Base-by-base conservation (phyloP, 192 early-diverging fungal genomes). In the Coemansia sp. region DNA sequence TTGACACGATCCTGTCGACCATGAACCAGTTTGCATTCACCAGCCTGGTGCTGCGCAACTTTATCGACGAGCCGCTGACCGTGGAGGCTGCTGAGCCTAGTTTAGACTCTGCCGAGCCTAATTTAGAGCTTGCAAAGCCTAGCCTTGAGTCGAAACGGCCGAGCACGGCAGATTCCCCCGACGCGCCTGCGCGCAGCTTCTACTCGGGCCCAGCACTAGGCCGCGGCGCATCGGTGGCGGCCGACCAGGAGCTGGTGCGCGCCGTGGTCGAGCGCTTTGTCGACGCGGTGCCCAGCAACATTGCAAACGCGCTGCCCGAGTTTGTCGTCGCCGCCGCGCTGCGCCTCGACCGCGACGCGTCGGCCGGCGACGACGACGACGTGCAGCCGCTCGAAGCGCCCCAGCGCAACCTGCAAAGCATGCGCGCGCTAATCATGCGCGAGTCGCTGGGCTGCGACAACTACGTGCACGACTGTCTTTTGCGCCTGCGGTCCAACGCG, bases 1-100 rank as follows among this genome's bases (percentile, higher is more conserved):
- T 86, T 56, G 85, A 86, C 58, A 75, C 80, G n/a, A 76, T 86
- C 12, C 58, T 86, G 16, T 64, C 77, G 50, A 85, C 82, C 1
- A 81, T 80, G 57, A 83, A 85, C 58, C 85, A 86, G 57, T 85
- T 86, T 77, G 83, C 81, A 2, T 71, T 77, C 48, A 81, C 75
- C 25, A 85, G 80, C 42, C 64, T 86, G 18, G 74, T 84, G 7
- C 72, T 86, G 22, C 70, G 83, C 48, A 86, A 86, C 60, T 85
- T 81, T 46, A 10, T 4, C 11, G 71, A 67, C 3, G 19, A 35
- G 52, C 18, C 4, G 44, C 4, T 28, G 45, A 35, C 19, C 16
- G 21, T 6, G 10, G 19, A 0, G 28, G 28, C 12, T 18, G 11
- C 51, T 22, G 19, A n/a, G 5, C 12, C 40, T 4, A 1, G n/a